Base-by-base conservation (phyloP, 345 rosid species). In the Eucalyptus camaldulensis region DNA sequence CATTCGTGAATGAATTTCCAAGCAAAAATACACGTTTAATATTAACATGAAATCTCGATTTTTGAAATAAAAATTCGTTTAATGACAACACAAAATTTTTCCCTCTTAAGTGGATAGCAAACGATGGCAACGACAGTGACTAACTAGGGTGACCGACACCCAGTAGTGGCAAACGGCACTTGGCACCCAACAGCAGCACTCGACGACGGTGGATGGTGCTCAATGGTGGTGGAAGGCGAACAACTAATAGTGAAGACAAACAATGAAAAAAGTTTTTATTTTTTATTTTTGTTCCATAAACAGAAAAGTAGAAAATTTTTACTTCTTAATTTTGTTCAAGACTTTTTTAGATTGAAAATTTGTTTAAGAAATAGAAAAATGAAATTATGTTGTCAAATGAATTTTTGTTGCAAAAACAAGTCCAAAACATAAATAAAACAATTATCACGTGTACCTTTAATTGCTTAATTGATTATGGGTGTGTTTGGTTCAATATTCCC, bases 121-220 rank as follows among this genome's bases (percentile, higher is more conserved):
- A 53, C 0, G 5, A 4, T 53, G 58, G 24, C 24, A 21, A 19
- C 1, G 0, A 1, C 0, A 0, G 2, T 53, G 24, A 53, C 2
- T 53, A 19, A 53, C 0, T 1, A 3, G 24, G 24, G 24, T 24
- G 0, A 53, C 2, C 0, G 2, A 0, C 10, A 53, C 58, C 58
- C 0, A 6, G 9, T 2, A 4, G 2, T 7, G 22, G 56, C 4
- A 51, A 7, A 51, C 0, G 22, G 0, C 2, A 3, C 54, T 7
- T 51, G 4, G 4, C 54, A 51, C 21, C 8, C 1, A 19, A 2
- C 8, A 51, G 9, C 1, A 51, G 22, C 22, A 17, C 56, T 51
- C 1, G 0, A 1, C 4, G 2, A 7, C 4, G 10, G 24, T 0
- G 24, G 24, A 53, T 0, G 10, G 24, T 2, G 10, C 56, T 53